A percentile compares a stretch with the other conserved stretches of the same genome.
phyloP scores from a whole-genome alignment of 208 protist species.

The Leishmania tarentolae region DNA sequence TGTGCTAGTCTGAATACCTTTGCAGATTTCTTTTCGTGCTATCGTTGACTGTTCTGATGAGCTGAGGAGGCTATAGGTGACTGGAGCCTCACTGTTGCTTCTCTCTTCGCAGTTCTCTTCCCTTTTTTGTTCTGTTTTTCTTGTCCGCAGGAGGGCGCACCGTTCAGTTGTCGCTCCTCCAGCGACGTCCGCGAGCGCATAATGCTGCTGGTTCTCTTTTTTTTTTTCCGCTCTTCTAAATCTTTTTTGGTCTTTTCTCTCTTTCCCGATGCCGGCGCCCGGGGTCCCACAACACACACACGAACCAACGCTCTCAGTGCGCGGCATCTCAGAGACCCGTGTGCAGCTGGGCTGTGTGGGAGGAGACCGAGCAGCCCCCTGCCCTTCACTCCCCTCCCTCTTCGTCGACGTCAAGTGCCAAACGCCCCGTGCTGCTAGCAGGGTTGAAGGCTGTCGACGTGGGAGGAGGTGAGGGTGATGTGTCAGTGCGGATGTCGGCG shows the following conservation, averaged over 20 bases:
- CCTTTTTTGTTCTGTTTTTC: neutral
- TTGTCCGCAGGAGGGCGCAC: too few species aligned
- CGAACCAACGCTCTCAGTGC: too few species aligned
- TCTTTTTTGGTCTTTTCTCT: conserved; percentile 1
- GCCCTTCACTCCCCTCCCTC: neutral
- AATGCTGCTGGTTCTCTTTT: neutral
- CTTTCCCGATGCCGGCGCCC: neutral
- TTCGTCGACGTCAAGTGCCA: neutral
- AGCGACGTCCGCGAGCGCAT: neutral
- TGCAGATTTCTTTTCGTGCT: neutral
- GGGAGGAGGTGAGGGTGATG: neutral
- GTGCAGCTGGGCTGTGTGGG: too few species aligned
- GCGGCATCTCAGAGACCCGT: neutral
- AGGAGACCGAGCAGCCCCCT: neutral
- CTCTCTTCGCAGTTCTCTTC: neutral
- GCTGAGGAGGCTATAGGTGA: neutral
- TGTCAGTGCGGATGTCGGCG: neutral
- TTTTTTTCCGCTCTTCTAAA: neutral
- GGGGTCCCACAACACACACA: too few species aligned
- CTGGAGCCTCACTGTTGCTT: neutral
- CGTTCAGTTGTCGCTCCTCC: neutral
- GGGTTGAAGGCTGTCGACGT: neutral
- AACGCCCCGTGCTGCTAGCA: neutral
- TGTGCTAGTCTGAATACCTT: neutral
- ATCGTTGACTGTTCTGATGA: neutral